These are phyloP conservation scores for Rhexocercosporidium sp. DNA, from an alignment of 2,329 filamentous ascomycete species.

Conservation along the genomic window DNA sequence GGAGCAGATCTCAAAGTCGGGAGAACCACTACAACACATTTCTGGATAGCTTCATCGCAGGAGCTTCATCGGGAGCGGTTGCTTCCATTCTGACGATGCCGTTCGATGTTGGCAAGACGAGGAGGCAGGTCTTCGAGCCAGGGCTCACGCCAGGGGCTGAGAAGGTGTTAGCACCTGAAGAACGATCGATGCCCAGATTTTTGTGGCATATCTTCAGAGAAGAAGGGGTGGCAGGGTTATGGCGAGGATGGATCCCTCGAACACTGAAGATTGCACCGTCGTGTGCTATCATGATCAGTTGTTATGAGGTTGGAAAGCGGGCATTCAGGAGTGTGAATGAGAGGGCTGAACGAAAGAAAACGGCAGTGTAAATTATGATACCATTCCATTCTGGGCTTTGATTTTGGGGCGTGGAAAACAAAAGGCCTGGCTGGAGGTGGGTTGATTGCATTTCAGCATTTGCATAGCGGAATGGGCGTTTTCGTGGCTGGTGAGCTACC, in stretches of 20 bases:
- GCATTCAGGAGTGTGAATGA: conserved; percentile 79
- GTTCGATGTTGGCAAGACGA: conserved; percentile 96
- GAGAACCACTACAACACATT: conserved; percentile 81
- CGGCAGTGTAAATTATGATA: conserved; percentile 29
- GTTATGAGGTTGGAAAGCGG: conserved; percentile 94
- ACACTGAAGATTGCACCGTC: conserved; percentile 94
- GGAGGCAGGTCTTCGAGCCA: conserved; percentile 82
- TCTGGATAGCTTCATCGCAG: conserved; percentile 86
- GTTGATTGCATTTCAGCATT: conserved; percentile 24
- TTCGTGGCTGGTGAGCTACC: conserved; percentile 15
- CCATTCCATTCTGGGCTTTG: conserved; percentile 18
- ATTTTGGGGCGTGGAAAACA: conserved; percentile 23
- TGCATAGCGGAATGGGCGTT: conserved; percentile 35
- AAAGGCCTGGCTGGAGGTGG: conserved; percentile 11
- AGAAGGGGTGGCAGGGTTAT: conserved; percentile 81
- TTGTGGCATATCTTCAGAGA: conserved; percentile 90
- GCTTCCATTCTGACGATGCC: conserved; percentile 91
- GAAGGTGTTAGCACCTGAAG: conserved; percentile 64
- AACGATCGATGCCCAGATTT: conserved; percentile 78
- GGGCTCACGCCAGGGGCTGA: conserved; percentile 43
- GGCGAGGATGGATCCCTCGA: conserved; percentile 88
- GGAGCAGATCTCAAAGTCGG: conserved; percentile 63
- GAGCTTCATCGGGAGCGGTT: conserved; percentile 80
- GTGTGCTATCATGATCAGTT: conserved; percentile 99
- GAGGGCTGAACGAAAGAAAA: conserved; percentile 40